Evolutionary conservation across 352 stramenopile genomes (phyloP).

Genomic region (Phytophthora foliorum): DNA sequence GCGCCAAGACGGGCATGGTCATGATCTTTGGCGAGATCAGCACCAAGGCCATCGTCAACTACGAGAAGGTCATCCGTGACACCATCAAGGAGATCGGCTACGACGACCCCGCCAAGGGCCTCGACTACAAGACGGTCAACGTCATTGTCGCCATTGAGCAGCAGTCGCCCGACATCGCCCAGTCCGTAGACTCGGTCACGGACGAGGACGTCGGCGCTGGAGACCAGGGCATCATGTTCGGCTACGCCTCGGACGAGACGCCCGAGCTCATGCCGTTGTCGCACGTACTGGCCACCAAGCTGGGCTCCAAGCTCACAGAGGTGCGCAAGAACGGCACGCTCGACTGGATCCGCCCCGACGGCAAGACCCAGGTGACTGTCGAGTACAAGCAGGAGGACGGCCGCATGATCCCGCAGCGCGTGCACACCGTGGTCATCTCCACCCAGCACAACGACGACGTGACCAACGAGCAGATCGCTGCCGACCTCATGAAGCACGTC

Average conservation of each 20-base stretch:
- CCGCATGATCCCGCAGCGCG: slow-evolving; percentile 95
- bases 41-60: slow-evolving; percentile 99
- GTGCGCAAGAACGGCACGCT: slow-evolving; percentile 99
- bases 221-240: slow-evolving; percentile 96
- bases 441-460: slow-evolving; percentile 99
- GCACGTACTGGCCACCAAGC: slow-evolving; percentile 97
- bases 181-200: slow-evolving; percentile 97
- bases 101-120: slow-evolving; percentile 98
- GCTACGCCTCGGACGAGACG: slow-evolving; percentile 98
- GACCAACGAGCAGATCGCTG: slow-evolving; percentile 98
- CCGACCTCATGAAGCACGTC: slow-evolving; percentile 99
- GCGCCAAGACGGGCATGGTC: slow-evolving; percentile 99
- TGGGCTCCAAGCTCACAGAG: slow-evolving; percentile 97
- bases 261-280: slow-evolving; percentile 98
- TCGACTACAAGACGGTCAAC: slow-evolving; percentile 99
- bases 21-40: slow-evolving; percentile 99
- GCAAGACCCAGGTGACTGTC: slow-evolving; percentile 99
- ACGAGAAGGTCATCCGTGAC: slow-evolving; percentile 99
- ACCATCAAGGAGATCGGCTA: slow-evolving; percentile 99
- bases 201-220: slow-evolving; percentile 98
- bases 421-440: slow-evolving; percentile 99
- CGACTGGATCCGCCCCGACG: slow-evolving; percentile 99
- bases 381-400: slow-evolving; percentile 98
- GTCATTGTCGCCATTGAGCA: slow-evolving; percentile 99
- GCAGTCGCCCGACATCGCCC: slow-evolving; percentile 99